phyloP scores from a whole-genome alignment of 352 stramenopile species.

The Blastocystis sp. region DNA sequence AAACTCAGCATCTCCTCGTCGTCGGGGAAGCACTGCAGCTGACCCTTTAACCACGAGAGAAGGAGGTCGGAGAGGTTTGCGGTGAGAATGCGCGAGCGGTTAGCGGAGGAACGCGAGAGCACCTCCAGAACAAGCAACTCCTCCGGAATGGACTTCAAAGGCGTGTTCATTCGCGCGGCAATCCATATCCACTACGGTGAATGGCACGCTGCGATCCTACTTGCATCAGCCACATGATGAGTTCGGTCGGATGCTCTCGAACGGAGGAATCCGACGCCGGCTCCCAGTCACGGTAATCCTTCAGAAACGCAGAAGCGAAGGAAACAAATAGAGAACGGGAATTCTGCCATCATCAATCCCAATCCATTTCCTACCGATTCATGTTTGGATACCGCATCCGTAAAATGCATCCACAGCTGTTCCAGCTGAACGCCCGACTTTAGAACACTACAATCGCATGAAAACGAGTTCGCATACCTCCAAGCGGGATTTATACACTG shows the following conservation, averaged over 20 bases:
- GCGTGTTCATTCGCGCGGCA: background rate
- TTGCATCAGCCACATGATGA: background rate
- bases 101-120: background rate
- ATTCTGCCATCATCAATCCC: background rate
- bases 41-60: background rate
- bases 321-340: background rate
- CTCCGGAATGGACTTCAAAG: background rate
- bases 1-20: background rate
- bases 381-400: background rate
- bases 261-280: background rate
- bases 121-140: slow-evolving; percentile 17
- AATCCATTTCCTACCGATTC: background rate
- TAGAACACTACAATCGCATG: background rate
- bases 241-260: background rate
- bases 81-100: background rate
- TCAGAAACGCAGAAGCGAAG: background rate
- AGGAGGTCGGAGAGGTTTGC: background rate
- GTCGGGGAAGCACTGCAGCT: background rate
- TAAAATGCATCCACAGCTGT: background rate
- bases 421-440: background rate
- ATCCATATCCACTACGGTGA: slow-evolving; percentile 21
- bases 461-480: background rate
- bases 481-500: background rate
- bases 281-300: background rate
- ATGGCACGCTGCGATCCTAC: background rate